These are phyloP conservation scores for Posidonia australis DNA, from an alignment of 106 monocot genomes.

Conservation along the genomic window DNA sequence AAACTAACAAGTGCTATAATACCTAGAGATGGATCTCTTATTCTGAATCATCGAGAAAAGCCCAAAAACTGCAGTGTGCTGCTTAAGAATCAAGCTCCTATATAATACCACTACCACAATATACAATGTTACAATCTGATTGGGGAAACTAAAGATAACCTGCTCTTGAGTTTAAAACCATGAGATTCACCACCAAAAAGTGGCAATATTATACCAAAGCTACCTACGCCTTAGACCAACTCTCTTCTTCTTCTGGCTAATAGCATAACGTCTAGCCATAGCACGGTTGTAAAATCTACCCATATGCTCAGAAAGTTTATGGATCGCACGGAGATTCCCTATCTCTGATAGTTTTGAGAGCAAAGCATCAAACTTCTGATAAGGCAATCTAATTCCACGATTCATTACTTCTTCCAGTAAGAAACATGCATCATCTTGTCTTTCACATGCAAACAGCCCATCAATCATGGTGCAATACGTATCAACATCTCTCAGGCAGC, in stretches of 20 bases:
- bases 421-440: slow-evolving; percentile 52
- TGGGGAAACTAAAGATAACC: no score
- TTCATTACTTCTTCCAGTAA: slow-evolving; percentile 82
- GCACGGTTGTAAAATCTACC: slow-evolving; percentile 80
- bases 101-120: no score
- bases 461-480: slow-evolving; percentile 73
- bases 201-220: not conserved
- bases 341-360: slow-evolving; percentile 48
- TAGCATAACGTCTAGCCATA: slow-evolving; percentile 88
- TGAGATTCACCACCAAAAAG: no score
- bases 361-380: slow-evolving; percentile 62
- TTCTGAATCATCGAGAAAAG: no score
- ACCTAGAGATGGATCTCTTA: no score
- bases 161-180: no score
- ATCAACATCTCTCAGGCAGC: slow-evolving; percentile 46
- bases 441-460: slow-evolving; percentile 54
- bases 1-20: no score
- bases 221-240: slow-evolving; percentile 52
- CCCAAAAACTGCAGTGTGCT: no score
- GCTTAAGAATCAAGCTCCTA: no score
- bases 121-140: no score
- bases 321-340: slow-evolving; percentile 74
- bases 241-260: slow-evolving; percentile 80
- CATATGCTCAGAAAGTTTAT: slow-evolving; percentile 89
- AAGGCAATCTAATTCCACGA: slow-evolving; percentile 59